A percentile compares a stretch with the other conserved stretches of the same genome.
These are phyloP conservation scores for Setaria viridis DNA, from an alignment of 202 grass and related monocot species.

Conservation along the genomic window DNA sequence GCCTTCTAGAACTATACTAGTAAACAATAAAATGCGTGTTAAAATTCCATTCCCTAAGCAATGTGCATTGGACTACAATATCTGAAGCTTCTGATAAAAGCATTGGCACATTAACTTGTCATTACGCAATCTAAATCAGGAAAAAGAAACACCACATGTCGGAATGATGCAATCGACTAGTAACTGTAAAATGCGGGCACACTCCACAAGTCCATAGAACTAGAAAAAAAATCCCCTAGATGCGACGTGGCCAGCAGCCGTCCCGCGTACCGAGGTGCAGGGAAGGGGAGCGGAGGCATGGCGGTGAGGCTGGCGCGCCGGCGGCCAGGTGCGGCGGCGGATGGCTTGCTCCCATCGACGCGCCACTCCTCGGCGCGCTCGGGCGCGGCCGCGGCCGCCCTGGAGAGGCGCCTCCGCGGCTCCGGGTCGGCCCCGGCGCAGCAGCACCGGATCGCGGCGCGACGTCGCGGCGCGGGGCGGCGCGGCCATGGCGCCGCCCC, in stretches of 20 bases:
- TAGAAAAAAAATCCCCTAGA: background rate
- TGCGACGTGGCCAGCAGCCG: background rate
- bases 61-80: constrained; percentile 4
- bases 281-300: constrained; percentile 54
- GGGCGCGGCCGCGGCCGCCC: constrained; percentile 43
- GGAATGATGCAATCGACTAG: constrained; percentile 8
- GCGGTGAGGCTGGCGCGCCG: constrained; percentile 50
- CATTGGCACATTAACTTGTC: constrained; percentile 31
- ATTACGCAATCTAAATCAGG: background rate
- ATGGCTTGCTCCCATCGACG: constrained; percentile 53
- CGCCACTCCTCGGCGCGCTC: constrained; percentile 63
- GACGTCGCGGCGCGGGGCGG: constrained; percentile 5
- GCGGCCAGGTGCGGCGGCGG: constrained; percentile 39
- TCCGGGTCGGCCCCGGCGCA: constrained; percentile 28
- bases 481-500: constrained; percentile 8
- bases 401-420: constrained; percentile 43
- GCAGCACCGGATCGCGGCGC: constrained; percentile 48
- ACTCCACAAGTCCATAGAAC: background rate
- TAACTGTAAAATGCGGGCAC: constrained; percentile 32
- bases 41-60: constrained; percentile 16
- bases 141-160: background rate
- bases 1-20: constrained; percentile 70
- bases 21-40: constrained; percentile 27
- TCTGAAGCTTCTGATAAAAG: constrained; percentile 42
- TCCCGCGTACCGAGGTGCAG: constrained; percentile 63